These are phyloP conservation scores for Pyrenopolyporus hunteri DNA, from an alignment of 495 filamentous ascomycete genomes.

Conservation along the genomic window DNA sequence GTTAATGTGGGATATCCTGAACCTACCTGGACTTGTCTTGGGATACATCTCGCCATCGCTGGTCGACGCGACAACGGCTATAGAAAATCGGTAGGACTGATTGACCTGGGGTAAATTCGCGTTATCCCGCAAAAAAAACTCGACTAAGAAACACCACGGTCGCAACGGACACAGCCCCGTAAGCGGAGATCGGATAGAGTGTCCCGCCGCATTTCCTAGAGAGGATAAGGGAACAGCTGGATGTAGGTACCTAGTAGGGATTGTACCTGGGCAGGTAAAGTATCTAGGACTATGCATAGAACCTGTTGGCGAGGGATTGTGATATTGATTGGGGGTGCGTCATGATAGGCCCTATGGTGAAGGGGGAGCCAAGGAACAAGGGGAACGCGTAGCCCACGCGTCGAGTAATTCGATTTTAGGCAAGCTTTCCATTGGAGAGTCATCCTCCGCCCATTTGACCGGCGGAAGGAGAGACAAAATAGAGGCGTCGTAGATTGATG, in stretches of 20 bases:
- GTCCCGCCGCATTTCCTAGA: slow-evolving; percentile 32
- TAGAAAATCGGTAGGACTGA: slow-evolving; percentile 8
- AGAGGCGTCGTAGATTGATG: background rate
- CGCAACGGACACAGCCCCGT: slow-evolving; percentile 11
- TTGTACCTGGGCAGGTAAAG: slow-evolving; percentile 9
- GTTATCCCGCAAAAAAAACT: background rate
- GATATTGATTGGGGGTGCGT: slow-evolving; percentile 23
- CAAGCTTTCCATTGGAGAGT: too few relatives aligned
- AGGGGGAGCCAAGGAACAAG: slow-evolving; percentile 10
- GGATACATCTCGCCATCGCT: background rate
- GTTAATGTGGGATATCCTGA: background rate
- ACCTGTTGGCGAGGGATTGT: slow-evolving; percentile 18
- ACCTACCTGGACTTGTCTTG: slow-evolving; percentile 15
- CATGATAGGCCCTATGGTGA: slow-evolving; percentile 15
- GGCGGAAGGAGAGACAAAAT: background rate
- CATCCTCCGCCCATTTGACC: slow-evolving; percentile 7
- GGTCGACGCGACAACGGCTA: background rate
- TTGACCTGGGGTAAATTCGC: slow-evolving; percentile 5
- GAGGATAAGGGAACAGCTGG: slow-evolving; percentile 9
- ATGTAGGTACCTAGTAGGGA: background rate
- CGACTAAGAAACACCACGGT: slow-evolving; percentile 10
- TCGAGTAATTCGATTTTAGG: slow-evolving; percentile 20
- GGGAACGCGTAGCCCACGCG: slow-evolving; percentile 27
- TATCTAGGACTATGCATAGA: background rate
- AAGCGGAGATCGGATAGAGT: slow-evolving; percentile 33